Conservation (phyloP, 2,329 filamentous ascomycete species). For the Parascedosporium putredinis region DNA sequence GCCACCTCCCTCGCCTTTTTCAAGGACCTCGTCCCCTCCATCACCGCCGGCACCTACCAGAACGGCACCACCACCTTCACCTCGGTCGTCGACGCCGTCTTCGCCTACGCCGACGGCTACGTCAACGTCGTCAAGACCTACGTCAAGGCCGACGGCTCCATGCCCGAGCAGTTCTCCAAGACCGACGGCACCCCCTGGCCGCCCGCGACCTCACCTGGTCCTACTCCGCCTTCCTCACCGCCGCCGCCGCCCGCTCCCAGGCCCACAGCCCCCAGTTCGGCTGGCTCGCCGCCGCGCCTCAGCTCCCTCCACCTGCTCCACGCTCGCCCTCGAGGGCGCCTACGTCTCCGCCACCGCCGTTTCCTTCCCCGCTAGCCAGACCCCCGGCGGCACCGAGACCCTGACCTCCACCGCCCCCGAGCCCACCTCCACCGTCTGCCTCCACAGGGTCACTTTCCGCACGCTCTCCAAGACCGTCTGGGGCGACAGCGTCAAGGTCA, state of each 20-base stretch:
- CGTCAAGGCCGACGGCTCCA: constrained; percentile 47
- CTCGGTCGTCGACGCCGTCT: constrained; percentile 45
- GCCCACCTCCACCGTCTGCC: constrained; percentile 3
- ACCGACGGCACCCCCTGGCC: constrained; percentile 41
- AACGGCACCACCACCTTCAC: constrained; percentile 36
- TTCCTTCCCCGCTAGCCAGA: constrained; percentile 27
- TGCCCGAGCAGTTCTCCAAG: constrained; percentile 58
- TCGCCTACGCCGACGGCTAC: constrained; percentile 50
- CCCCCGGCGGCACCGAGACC: constrained; percentile 6
- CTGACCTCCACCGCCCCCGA: constrained; percentile 1
- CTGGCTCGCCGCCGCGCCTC: constrained; percentile 29
- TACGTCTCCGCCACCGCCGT: constrained; percentile 36
- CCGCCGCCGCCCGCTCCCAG: constrained; percentile 44
- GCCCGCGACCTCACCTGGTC: constrained; percentile 64
- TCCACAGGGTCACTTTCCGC: constrained; percentile 45
- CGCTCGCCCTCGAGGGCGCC: constrained; percentile 34
- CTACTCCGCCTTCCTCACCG: constrained; percentile 59
- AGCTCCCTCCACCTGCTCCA: constrained; percentile 36
- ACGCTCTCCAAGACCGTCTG: constrained; percentile 44
- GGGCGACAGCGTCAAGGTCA: constrained; percentile 56
- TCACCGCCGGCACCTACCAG: constrained; percentile 52
- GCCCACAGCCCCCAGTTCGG: constrained; percentile 47
- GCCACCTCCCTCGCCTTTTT: constrained; percentile 61
- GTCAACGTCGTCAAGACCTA: constrained; percentile 53
- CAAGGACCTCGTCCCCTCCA: constrained; percentile 48